Base-by-base conservation (phyloP, 305 asterid species). In the Andrographis paniculata region DNA sequence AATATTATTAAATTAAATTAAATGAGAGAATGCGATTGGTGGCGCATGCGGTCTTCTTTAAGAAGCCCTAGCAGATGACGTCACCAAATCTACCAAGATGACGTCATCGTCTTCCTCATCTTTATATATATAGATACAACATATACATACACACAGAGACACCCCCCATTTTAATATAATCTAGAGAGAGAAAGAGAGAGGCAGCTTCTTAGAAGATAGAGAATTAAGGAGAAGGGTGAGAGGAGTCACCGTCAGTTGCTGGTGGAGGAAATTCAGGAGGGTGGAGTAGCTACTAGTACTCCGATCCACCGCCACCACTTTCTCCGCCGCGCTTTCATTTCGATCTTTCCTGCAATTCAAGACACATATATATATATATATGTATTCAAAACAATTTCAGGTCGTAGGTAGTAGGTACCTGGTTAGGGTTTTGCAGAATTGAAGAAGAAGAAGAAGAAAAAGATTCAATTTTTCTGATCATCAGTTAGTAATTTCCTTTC, bases 171-270 rank as follows among this genome's bases (percentile, higher is more conserved):
- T n/a, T n/a, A n/a, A n/a, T n/a, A 27, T 5, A 10, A 27, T 27
- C 6, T 10, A 27, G 33, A 27, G 40, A 50, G 3, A 20, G 33
- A 36, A 31, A 0, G 31, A 14, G 30, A 1, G 20, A 33, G 44
- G 9, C 9, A 14, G 1, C 4, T 5, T 7, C 5, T 7, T 4
- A 24, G 33, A 27, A 27, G 33, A 27, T 5, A 10, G 10, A 10
- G 33, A 27, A 10, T 5, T 27, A 6, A 27, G 33, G 10, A 5
- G 9, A 27, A 13, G 2, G 9, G 12, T n/a, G 0, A 28, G 35
- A 12, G 48, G 18, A 40, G 74, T 75, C 79, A 61, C 72, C 49
- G 44, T 76, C 77, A 72, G 67, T 56, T 58, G 76, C 66, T 64
- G 83, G 83, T 71, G 69, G 65, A 18, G 53, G 60, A 68, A 73